phyloP scores from a whole-genome alignment of 371 early-diverging fungal genomes.

The Syncephalastrum monosporum region DNA sequence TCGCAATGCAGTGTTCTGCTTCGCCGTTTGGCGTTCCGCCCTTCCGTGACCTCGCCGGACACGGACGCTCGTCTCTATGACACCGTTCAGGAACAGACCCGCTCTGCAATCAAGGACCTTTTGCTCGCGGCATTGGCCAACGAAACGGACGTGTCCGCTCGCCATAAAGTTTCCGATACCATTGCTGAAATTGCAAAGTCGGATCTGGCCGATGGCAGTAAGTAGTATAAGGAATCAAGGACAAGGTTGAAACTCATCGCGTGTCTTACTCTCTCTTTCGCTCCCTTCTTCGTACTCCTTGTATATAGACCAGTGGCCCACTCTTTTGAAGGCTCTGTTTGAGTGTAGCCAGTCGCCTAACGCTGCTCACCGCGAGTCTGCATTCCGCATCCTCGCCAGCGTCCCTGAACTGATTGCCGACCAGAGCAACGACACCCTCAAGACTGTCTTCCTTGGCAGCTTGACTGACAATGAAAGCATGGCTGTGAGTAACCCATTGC shows the following conservation, averaged over 20 bases:
- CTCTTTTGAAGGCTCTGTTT: constrained; percentile 76
- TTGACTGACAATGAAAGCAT: constrained; percentile 65
- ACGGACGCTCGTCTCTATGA: constrained; percentile 70
- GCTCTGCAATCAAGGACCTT: constrained; percentile 64
- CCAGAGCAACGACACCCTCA: constrained; percentile 69
- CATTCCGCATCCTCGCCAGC: constrained; percentile 83
- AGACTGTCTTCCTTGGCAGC: constrained; percentile 68
- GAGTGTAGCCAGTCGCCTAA: constrained; percentile 76
- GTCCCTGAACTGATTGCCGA: constrained; percentile 76
- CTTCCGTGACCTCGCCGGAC: constrained; percentile 43
- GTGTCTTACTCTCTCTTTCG: too few relatives aligned
- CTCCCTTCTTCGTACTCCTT: too few relatives aligned
- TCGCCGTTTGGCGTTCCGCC: constrained; percentile 83
- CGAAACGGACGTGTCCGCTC: constrained; percentile 70
- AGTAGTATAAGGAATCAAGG: constrained; percentile 19
- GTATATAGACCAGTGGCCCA: constrained; percentile 69
- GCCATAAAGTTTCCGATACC: constrained; percentile 91
- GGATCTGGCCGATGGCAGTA: constrained; percentile 64
- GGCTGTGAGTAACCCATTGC: constrained; percentile 24
- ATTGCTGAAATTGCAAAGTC: constrained; percentile 84
- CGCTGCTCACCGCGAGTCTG: constrained; percentile 80
- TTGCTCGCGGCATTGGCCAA: constrained; percentile 75
- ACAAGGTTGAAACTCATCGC: background rate
- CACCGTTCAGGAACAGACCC: constrained; percentile 62
- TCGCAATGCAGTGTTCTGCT: constrained; percentile 86